Base-by-base conservation (phyloP, 2,329 filamentous ascomycete genomes). In the Mycosphaerelloides madeirae region DNA sequence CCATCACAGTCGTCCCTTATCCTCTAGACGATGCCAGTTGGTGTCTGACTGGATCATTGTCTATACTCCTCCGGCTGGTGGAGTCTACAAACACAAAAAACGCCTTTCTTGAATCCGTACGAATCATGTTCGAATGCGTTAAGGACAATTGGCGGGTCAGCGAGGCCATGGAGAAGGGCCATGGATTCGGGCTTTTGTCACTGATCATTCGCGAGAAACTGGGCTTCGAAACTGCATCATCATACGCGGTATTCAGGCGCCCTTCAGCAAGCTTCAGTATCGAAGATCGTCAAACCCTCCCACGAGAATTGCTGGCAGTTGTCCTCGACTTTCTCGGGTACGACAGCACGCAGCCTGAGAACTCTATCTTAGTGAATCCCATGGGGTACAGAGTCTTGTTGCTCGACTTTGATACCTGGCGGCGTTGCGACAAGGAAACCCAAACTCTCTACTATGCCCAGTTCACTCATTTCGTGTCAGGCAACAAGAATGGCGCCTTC, bases 71-170 rank as follows among this genome's bases (percentile, higher is more conserved):
- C 43, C 94, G 90, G 60, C 71, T 97, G 29, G 75, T 98, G 6
- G 88, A 96, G 61, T 76, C 83, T 28, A 84, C 93, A 1, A 74
- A 75, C 2, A 83, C 81, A 0, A 74, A 79, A 6, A 80, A 89
- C 38, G 82, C 83, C 34, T 81, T 90, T 20, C 70, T 90, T 8
- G 78, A 86, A 42, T 83, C 90, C 1, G 81, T 94, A 2, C 82
- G 94, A 58, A 85, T 94, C 58, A 74, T 95, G 19, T 89, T 96
- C 50, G 81, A 86, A 53, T 87, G 87, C 48, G 85, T 96, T 38
- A 84, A 86, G 54, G 84, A 86, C 52, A 97, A 86, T 62, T 98
- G 94, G 93, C 80, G 93, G 52, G 97, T 97, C 55, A 97, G 93
- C 55, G 94, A 98, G 64, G 90, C 93, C 19, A 96, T 98, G 85